Conservation (phyloP, 345 rosid genomes). For the Eucalyptus victrix region DNA sequence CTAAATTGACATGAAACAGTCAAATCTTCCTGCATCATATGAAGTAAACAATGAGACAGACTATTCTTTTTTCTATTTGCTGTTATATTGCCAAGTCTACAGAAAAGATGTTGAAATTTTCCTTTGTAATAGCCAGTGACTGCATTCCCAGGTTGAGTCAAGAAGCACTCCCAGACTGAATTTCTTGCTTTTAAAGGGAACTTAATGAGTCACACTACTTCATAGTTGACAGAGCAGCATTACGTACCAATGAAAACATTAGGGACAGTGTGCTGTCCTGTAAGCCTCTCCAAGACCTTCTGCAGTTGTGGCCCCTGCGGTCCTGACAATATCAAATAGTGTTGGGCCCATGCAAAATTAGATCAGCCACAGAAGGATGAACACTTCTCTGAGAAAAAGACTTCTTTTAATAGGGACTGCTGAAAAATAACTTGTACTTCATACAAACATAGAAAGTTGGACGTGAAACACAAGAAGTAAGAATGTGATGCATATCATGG, state of each 20-base stretch:
- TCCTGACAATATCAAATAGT: slow-evolving; percentile 16
- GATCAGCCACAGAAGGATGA: neutral
- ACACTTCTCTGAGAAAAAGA: neutral
- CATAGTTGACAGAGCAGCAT: neutral
- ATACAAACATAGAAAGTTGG: neutral
- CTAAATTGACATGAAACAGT: neutral
- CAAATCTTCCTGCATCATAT: neutral
- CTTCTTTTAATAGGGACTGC: neutral
- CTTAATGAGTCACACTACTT: neutral
- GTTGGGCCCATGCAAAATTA: neutral
- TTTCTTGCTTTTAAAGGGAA: neutral
- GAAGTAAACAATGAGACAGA: neutral
- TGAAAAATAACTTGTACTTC: neutral
- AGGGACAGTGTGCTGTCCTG: slow-evolving; percentile 92
- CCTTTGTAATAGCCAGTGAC: neutral
- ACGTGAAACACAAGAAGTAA: neutral
- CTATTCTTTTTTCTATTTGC: neutral
- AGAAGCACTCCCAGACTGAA: neutral
- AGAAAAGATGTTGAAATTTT: neutral
- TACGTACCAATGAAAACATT: slow-evolving; percentile 82
- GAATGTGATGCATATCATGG: neutral
- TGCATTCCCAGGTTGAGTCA: neutral
- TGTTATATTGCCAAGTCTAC: neutral
- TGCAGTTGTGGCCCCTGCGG: slow-evolving; percentile 93
- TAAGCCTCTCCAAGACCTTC: slow-evolving; percentile 69